phyloP scores from a whole-genome alignment of 805 yeast species.

The Limtongia smithiae region DNA sequence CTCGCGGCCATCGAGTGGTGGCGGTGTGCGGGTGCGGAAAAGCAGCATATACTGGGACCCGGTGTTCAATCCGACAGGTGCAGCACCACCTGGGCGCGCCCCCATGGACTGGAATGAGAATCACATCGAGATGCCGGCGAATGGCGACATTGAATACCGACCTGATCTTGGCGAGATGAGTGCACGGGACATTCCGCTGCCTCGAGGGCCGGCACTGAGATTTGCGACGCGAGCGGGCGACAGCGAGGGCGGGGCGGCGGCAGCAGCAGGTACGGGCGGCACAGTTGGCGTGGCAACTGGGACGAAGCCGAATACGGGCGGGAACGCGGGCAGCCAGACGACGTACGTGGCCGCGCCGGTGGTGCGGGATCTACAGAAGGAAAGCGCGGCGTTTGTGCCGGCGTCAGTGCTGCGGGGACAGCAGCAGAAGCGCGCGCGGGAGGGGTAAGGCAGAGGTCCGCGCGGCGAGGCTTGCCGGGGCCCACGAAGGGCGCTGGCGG shows the following conservation, averaged over 20 bases:
- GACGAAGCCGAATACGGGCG: not conserved
- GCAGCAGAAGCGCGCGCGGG: slow-evolving; percentile 5
- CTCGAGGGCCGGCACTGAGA: slow-evolving; percentile 26
- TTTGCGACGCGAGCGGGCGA: not conserved
- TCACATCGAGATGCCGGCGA: not conserved
- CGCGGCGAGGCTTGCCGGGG: not conserved
- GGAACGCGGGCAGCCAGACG: not conserved
- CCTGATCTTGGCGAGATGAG: slow-evolving; percentile 12
- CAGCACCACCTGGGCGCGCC: slow-evolving; percentile 28
- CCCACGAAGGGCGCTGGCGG: not conserved
- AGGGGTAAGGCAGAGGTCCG: too few relatives aligned
- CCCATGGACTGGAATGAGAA: slow-evolving; percentile 24
- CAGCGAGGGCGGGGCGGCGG: too few relatives aligned
- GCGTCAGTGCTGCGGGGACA: slow-evolving; percentile 23
- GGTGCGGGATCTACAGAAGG: slow-evolving; percentile 29
- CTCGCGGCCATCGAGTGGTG: too few relatives aligned
- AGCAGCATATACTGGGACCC: slow-evolving; percentile 31
- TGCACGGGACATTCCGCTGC: slow-evolving; percentile 28
- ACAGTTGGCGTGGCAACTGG: not conserved
- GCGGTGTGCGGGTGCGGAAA: too few relatives aligned
- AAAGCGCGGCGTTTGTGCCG: slow-evolving; percentile 29
- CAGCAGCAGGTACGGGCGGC: too few relatives aligned
- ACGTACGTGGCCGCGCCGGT: slow-evolving; percentile 33
- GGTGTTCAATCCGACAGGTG: slow-evolving; percentile 27
- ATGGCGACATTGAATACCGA: slow-evolving; percentile 7